A percentile compares a stretch with the other conserved stretches of the same genome.
Evolutionary conservation across 2,329 filamentous ascomycete species (phyloP).

Genomic region (Clonostachys sp.): DNA sequence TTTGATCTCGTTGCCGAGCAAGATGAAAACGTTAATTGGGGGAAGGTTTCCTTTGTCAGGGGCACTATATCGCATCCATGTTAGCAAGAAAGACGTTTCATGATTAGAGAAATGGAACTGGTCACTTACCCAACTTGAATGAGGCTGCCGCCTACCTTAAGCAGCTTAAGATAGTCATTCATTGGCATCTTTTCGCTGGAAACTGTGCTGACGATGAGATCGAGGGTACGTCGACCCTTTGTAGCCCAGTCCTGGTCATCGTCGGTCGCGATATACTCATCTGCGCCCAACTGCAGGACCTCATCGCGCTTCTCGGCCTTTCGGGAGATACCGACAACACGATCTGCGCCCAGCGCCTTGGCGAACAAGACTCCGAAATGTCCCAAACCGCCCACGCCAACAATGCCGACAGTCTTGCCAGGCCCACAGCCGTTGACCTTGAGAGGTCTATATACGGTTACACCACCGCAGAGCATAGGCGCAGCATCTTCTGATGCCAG

Average conservation of each 20-base stretch:
- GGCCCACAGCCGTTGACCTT: conserved; percentile 67
- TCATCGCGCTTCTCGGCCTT: conserved; percentile 51
- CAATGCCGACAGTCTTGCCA: conserved; percentile 69
- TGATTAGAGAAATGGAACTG: conserved; percentile 29
- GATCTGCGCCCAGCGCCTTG: conserved; percentile 53
- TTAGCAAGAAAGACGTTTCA: not conserved
- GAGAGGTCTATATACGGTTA: conserved; percentile 74
- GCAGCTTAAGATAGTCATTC: conserved; percentile 3
- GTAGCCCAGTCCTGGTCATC: conserved; percentile 46
- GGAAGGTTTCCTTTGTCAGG: conserved; percentile 15
- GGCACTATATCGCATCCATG: too few species aligned
- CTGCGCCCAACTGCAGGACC: conserved; percentile 47
- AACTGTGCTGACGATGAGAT: conserved; percentile 69
- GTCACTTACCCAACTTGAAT: conserved; percentile 29
- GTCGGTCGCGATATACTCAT: conserved; percentile 51
- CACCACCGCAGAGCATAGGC: conserved; percentile 77
- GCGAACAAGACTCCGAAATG: conserved; percentile 65
- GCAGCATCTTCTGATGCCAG: conserved; percentile 59
- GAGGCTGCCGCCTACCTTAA: conserved; percentile 11
- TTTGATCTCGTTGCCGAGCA: conserved; percentile 48
- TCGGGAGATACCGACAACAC: conserved; percentile 53
- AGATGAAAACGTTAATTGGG: conserved; percentile 43
- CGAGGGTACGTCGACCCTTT: conserved; percentile 53
- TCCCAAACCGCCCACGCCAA: conserved; percentile 67
- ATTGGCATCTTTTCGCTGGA: conserved; percentile 36